Conservation (phyloP, 176 grass and related monocot genomes). For the Aegilops umbellulata region DNA sequence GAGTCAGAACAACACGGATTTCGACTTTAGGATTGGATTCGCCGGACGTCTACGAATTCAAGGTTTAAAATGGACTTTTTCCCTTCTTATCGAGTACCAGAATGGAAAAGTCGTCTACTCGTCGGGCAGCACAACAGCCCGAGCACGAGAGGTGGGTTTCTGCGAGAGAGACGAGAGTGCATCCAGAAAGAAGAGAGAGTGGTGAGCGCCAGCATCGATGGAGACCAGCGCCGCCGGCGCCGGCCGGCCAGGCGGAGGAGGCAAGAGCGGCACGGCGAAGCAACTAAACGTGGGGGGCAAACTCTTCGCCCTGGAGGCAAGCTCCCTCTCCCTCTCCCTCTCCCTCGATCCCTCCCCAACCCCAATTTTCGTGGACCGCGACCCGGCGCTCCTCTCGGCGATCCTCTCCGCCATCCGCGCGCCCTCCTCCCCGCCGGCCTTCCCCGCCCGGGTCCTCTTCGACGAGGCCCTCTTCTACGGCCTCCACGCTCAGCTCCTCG, state of each 20-base stretch:
- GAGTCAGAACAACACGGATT: too few species aligned
- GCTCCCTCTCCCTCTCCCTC: slow-evolving; percentile 35
- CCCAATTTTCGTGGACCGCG: slow-evolving; percentile 63
- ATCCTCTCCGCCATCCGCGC: slow-evolving; percentile 65
- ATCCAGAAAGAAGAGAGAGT: background rate
- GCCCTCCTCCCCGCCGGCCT: slow-evolving; percentile 31
- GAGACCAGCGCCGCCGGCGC: background rate
- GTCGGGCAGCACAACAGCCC: too few species aligned
- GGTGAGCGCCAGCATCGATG: slow-evolving; percentile 24
- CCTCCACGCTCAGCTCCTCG: slow-evolving; percentile 48
- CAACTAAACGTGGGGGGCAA: slow-evolving; percentile 77
- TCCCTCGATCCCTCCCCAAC: slow-evolving; percentile 32
- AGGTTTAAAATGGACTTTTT: too few species aligned
- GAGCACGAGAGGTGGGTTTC: background rate
- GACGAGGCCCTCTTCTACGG: slow-evolving; percentile 72
- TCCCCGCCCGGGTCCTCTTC: slow-evolving; percentile 45
- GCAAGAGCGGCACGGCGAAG: slow-evolving; percentile 25
- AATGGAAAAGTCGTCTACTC: too few species aligned
- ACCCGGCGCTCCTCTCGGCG: slow-evolving; percentile 59
- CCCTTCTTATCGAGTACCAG: too few species aligned
- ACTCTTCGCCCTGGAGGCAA: slow-evolving; percentile 55
- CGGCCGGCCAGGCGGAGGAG: background rate
- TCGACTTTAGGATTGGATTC: too few species aligned
- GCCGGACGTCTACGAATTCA: too few species aligned
- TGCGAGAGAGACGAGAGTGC: background rate